phyloP scores from a whole-genome alignment of 139 green algal species.

The Gonium pectorale region DNA sequence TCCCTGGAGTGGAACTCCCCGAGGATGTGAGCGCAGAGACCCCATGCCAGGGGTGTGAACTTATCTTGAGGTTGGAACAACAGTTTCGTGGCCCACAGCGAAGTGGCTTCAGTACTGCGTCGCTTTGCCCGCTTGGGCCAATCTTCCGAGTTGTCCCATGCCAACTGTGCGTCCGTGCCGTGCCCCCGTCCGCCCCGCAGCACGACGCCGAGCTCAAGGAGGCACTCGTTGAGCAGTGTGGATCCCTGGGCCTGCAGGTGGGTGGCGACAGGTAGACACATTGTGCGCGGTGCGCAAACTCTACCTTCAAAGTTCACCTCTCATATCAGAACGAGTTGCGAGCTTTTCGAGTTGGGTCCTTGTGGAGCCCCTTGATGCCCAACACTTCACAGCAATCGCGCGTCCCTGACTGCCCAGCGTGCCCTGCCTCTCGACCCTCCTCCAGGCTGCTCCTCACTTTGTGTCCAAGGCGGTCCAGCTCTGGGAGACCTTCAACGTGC shows the following conservation, averaged over 20 bases:
- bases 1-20: constrained; percentile 70
- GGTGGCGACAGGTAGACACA: background rate
- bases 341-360: no score
- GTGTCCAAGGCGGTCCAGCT: constrained; percentile 78
- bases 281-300: no score
- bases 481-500: constrained; percentile 84
- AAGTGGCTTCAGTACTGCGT: no score
- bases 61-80: background rate
- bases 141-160: no score
- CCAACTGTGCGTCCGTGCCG: no score
- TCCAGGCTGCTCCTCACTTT: constrained; percentile 49
- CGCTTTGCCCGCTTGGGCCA: no score
- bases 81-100: no score
- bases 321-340: no score
- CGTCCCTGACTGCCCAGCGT: no score
- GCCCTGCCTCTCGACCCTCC: background rate
- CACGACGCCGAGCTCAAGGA: constrained; percentile 23
- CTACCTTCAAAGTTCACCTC: no score
- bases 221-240: constrained; percentile 30
- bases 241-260: constrained; percentile 36
- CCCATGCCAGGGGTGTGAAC: background rate
- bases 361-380: no score
- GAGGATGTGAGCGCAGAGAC: constrained; percentile 5
- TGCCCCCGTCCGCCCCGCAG: background rate
- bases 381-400: no score